Base-by-base conservation (phyloP, 352 stramenopile genomes). In the Globisporangium polare region DNA sequence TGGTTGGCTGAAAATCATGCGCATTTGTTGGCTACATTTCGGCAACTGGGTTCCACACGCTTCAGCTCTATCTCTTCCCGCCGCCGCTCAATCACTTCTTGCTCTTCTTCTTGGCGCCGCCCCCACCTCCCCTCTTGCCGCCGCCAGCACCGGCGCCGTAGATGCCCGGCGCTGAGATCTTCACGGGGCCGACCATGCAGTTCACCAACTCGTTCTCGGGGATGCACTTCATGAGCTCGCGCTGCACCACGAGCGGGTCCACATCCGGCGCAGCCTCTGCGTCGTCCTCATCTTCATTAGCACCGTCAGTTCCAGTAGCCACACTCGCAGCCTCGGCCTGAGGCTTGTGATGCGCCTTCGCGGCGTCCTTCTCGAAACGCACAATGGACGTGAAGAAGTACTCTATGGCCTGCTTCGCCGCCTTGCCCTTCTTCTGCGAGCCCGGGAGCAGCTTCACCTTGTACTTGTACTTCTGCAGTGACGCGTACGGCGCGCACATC, bases 391-490 rank as follows among this genome's bases (percentile, higher is more conserved):
- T 58, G 29, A 92, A 78, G 46, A 95, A 94, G 47, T 92, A 78
- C 50, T 97, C 90, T 66, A 97, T 82, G 10, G 80, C 83, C 62
- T 91, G 74, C 72, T 96, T 95, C 18, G 77, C 84, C 1, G 89
- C 88, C 68, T 97, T 97, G 64, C 92, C 92, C 67, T 96, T 96
- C 81, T 97, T 97, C 60, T 90, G 74, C 46, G 67, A 80, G 12
- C 92, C 92, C 0, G 92, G 92, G 0, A 83, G 89, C 20, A 98
- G 69, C 74, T 98, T 98, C 39, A 97, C 86, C 69, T 94, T 93
- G 77, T 97, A 97, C 66, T 96, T 97, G 72, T 88, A 97, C 66
- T 90, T 90, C 46, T 72, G 74, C 62, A 97, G 69, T 43, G 83
- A 83, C 18, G 81, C 71, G 69, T 97, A 97, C 54, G 92, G 92